Evolutionary conservation across 306 rosid species (phyloP).

Genomic region (Arachis stenosperma): DNA sequence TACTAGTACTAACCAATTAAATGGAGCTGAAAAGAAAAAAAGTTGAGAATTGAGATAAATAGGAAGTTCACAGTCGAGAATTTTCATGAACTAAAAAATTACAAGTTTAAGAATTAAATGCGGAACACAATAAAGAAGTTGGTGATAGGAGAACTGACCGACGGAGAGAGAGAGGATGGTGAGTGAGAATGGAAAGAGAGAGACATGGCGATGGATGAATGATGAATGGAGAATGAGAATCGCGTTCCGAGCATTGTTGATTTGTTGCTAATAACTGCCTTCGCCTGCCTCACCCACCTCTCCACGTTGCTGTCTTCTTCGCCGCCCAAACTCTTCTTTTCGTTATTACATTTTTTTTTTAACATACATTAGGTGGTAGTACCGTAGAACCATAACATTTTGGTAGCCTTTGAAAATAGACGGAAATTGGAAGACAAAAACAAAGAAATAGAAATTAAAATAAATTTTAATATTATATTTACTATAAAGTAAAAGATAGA

Average conservation of each 20-base stretch:
- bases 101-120: too few relatives aligned
- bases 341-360: background rate
- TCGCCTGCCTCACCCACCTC: background rate
- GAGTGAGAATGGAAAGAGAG: constrained; percentile 16
- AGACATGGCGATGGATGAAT: constrained; percentile 1
- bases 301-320: constrained; percentile 39
- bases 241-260: background rate
- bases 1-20: background rate
- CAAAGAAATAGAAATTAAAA: too few relatives aligned
- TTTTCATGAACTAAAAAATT: background rate
- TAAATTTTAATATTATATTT: too few relatives aligned
- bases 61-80: background rate
- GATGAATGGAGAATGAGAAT: background rate
- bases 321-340: constrained; percentile 25
- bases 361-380: too few relatives aligned
- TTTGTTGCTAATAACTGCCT: background rate
- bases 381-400: too few relatives aligned
- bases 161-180: constrained; percentile 4
- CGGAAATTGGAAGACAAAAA: too few relatives aligned
- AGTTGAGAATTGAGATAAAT: background rate
- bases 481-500: too few relatives aligned
- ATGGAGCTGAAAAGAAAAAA: too few relatives aligned
- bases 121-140: too few relatives aligned
- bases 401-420: too few relatives aligned
- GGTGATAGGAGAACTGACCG: constrained; percentile 15